Conservation (phyloP, 1,139 yeast genomes). For the Zhuliangozyma blackwelliae region DNA sequence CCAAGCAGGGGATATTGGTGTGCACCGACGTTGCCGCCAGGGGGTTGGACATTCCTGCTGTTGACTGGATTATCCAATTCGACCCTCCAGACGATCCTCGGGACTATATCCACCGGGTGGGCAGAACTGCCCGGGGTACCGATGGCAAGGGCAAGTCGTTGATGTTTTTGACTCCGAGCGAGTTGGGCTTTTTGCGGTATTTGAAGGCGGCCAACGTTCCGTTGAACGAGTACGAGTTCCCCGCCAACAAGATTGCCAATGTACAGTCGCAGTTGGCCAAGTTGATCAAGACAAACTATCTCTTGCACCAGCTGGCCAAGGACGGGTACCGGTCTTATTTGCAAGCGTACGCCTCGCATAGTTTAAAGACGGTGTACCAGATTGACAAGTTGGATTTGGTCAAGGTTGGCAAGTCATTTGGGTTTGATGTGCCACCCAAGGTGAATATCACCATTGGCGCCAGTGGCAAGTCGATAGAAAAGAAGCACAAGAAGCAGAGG, state of each 20-base stretch:
- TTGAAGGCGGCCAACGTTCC: conserved; percentile 97
- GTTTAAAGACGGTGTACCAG: conserved; percentile 90
- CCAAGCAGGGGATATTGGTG: conserved; percentile 84
- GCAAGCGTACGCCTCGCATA: conserved; percentile 97
- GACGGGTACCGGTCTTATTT: conserved; percentile 95
- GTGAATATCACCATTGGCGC: conserved; percentile 95
- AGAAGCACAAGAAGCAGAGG: conserved; percentile 48
- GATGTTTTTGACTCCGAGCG: conserved; percentile 92
- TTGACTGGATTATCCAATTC: conserved; percentile 95
- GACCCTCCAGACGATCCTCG: conserved; percentile 99
- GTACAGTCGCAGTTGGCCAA: conserved; percentile 92
- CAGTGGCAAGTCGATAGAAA: conserved; percentile 63
- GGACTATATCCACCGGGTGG: conserved; percentile 96
- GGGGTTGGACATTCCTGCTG: conserved; percentile 95
- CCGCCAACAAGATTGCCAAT: conserved; percentile 87
- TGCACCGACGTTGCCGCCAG: conserved; percentile 99
- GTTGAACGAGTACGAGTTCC: conserved; percentile 93
- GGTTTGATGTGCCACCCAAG: conserved; percentile 94
- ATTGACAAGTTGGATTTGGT: conserved; percentile 90
- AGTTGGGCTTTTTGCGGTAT: conserved; percentile 89
- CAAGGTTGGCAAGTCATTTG: conserved; percentile 93
- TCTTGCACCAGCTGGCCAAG: conserved; percentile 92
- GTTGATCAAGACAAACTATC: conserved; percentile 84
- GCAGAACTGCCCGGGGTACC: conserved; percentile 96
- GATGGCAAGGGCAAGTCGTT: conserved; percentile 87